Base-by-base conservation (phyloP, 345 rosid species). In the Aurinia saxatilis region DNA sequence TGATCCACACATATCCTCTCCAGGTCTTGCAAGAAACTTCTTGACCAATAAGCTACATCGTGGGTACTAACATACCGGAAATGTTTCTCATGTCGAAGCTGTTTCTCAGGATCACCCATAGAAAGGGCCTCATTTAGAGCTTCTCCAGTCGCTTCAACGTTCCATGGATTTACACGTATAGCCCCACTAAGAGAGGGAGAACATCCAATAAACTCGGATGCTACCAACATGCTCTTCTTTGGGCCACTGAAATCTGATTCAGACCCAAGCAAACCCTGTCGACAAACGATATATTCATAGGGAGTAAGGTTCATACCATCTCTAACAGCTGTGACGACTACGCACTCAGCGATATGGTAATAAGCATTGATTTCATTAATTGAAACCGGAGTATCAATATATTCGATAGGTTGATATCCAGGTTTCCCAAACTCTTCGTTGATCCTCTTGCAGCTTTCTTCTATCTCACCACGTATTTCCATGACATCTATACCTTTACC, bases 21-120 rank as follows among this genome's bases (percentile, higher is more conserved):
- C 37, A 73, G 38, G 31, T 73, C 77, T 54, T 73, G 77, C 73
- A 67, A 57, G 77, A 73, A 73, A 67, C 77, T 73, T 50, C 77
- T 55, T 17, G 77, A 73, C 77, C 77, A 73, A 61, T 55, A 73
- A 18, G 73, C 73, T 40, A 67, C 77, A 19, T 73, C 73, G 9
- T 73, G 77, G 42, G 73, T 73, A 27, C 77, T 67, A 62, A 73
- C 77, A 62, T 73, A 73, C 41, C 77, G 73, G 49, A 85, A 92
- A 78, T 92, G 98, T 76, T 92, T 92, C 81, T 92, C 98, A 67
- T 92, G 98, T 16, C 98, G 65, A 50, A 73, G 41, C 55, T 73
- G 77, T 67, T 73, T 73, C 68, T 73, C 77, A 11, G 64, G 15
- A 73, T 73, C 77, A 61, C 69, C 44, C 73, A 73, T 67, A 7